Evolutionary conservation across 2,329 filamentous ascomycete genomes (phyloP), one percentile per base, ranked within the genome.

Genomic region (Triangularia verruculosa): DNA sequence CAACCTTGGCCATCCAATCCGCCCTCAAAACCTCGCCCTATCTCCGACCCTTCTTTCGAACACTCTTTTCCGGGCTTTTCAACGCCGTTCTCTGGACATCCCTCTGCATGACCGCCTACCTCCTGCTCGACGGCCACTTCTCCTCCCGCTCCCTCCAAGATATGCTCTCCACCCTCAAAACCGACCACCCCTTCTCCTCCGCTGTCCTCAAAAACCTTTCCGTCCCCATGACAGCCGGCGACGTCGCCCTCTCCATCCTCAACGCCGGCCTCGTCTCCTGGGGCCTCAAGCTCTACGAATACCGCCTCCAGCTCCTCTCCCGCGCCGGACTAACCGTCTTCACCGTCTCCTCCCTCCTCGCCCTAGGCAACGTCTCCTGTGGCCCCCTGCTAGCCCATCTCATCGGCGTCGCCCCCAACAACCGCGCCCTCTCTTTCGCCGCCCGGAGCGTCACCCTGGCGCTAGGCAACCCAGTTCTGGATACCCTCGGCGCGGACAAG

Each of bases 251-350:
- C 1, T 79, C 80, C 0, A 70, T 84, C 2, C 79, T 84, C 2
- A 80, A 83, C 68, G 77, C 79, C 3, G 82, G 82, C 11, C 82
- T 84, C 24, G 75, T 83, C 2, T 75, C 78, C 3, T 84, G 82
- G 82, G 82, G 82, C 0, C 78, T 84, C 66, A 84, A 84, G 71
- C 74, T 84, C 3, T 82, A 79, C 67, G 80, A 83, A 66, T 82
- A 80, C 70, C 79, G 81, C 3, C 65, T 68, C 2, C 79, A 81
- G 57, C 74, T 84, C 1, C 75, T 80, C 54, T 82, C 79, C 22
- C 67, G 74, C 1, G 76, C 76, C 0, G 82, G 82, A 0, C 39
- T 79, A 4, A 71, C 77, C 1, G 77, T 78, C 0, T 66, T 79
- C 4, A 6, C 76, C 3, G 71, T 80, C 2, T 78, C 78, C 9